Evolutionary conservation across 306 rosid species (phyloP).

Genomic region (Bauhinia variegata): DNA sequence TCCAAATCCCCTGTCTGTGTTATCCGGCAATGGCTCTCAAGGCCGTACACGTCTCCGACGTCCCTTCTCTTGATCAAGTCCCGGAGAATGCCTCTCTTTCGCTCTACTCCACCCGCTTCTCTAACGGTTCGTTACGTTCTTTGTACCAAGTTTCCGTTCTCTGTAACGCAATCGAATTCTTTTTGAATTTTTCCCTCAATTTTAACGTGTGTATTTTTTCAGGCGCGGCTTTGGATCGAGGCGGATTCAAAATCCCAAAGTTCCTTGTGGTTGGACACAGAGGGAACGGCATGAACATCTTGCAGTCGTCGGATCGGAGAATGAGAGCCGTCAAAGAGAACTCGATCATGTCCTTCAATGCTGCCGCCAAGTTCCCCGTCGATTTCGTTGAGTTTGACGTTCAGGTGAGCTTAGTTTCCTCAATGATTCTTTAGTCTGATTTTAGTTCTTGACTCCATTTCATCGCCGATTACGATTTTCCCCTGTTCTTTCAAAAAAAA

Average conservation of each 20-base stretch:
- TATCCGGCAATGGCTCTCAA: slow-evolving; percentile 46
- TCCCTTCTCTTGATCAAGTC: slow-evolving; percentile 51
- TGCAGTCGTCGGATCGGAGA: slow-evolving; percentile 65
- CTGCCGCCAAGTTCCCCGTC: slow-evolving; percentile 56
- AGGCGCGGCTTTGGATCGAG: slow-evolving; percentile 30
- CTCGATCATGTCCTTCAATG: slow-evolving; percentile 66
- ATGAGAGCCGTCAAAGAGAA: slow-evolving; percentile 73
- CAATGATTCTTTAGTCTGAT: too few relatives aligned
- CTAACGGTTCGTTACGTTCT: slow-evolving; percentile 13
- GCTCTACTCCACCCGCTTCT: slow-evolving; percentile 36
- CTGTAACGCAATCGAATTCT: background rate
- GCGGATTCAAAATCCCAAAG: slow-evolving; percentile 39
- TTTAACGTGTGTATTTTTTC: background rate
- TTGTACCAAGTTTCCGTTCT: background rate
- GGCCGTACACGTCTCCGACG: slow-evolving; percentile 60
- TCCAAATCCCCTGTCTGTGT: too few relatives aligned
- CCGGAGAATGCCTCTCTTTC: slow-evolving; percentile 41
- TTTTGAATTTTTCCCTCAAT: too few relatives aligned
- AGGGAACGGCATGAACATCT: slow-evolving; percentile 75
- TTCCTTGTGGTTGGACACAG: slow-evolving; percentile 79
- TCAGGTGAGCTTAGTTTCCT: slow-evolving; percentile 50
- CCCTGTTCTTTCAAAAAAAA: too few relatives aligned
- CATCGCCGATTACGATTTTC: too few relatives aligned
- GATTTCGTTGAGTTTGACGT: slow-evolving; percentile 83
- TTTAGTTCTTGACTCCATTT: too few relatives aligned